These are phyloP conservation scores for Phytophthora fragariaefolia DNA, from an alignment of 352 stramenopile species.

Conservation along the genomic window DNA sequence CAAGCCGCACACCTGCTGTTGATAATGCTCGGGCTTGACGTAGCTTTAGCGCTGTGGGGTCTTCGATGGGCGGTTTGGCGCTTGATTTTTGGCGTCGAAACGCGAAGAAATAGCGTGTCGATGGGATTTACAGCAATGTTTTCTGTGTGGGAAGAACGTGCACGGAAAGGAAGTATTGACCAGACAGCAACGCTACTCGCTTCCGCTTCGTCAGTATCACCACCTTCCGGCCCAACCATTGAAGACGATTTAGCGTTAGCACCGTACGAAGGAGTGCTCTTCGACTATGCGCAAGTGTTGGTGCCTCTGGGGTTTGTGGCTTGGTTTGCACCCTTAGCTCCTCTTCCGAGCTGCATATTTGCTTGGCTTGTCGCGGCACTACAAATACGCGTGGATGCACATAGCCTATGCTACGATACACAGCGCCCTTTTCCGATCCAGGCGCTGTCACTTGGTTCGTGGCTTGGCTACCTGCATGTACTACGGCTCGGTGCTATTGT, in stretches of 20 bases:
- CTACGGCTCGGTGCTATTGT: slow-evolving; percentile 57
- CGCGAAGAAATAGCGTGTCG: not conserved
- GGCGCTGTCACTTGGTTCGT: slow-evolving; percentile 63
- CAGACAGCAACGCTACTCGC: slow-evolving; percentile 14
- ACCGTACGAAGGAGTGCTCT: slow-evolving; percentile 73
- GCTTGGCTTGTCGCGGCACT: slow-evolving; percentile 59
- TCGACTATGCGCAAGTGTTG: slow-evolving; percentile 79
- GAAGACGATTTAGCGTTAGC: slow-evolving; percentile 52
- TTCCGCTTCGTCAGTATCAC: not conserved
- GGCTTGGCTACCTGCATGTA: slow-evolving; percentile 62
- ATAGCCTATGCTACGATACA: slow-evolving; percentile 62
- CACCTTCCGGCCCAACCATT: slow-evolving; percentile 17
- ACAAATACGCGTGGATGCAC: slow-evolving; percentile 73
- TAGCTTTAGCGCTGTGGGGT: slow-evolving; percentile 54
- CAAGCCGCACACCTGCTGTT: slow-evolving; percentile 60
- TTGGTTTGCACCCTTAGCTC: slow-evolving; percentile 67
- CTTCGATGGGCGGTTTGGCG: slow-evolving; percentile 44
- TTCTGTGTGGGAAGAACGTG: not conserved
- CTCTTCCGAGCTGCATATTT: slow-evolving; percentile 42
- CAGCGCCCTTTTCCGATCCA: slow-evolving; percentile 69
- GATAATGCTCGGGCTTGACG: slow-evolving; percentile 54
- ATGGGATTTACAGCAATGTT: slow-evolving; percentile 3
- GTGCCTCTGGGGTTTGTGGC: slow-evolving; percentile 67
- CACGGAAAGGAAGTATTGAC: slow-evolving; percentile 1
- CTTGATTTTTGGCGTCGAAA: slow-evolving; percentile 14